Evolutionary conservation across 371 early-diverging fungal genomes (phyloP).

Genomic region (Mucor indicus): DNA sequence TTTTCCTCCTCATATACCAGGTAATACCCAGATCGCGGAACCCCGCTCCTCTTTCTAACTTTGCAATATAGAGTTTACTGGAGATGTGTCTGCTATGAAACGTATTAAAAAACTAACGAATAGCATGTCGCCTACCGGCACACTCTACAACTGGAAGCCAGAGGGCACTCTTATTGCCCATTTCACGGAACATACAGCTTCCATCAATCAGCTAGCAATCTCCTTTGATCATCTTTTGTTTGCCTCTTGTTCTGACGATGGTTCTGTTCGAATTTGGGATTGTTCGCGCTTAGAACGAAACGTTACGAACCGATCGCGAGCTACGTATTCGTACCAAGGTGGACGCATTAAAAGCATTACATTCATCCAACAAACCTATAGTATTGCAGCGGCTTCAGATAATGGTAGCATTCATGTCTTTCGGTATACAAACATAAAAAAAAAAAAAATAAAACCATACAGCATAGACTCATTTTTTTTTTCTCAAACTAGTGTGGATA

Average conservation of each 20-base stretch:
- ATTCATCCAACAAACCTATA: slow-evolving; percentile 78
- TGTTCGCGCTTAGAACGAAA: slow-evolving; percentile 76
- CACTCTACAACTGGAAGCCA: slow-evolving; percentile 41
- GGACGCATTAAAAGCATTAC: slow-evolving; percentile 76
- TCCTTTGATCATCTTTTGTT: slow-evolving; percentile 81
- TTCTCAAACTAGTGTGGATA: slow-evolving; percentile 25
- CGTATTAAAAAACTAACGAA: slow-evolving; percentile 32
- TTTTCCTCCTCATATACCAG: slow-evolving; percentile 49
- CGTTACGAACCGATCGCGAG: slow-evolving; percentile 76
- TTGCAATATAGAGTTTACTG: slow-evolving; percentile 33
- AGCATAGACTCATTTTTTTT: too few species aligned
- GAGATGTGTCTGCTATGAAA: slow-evolving; percentile 35
- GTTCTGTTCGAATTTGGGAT: slow-evolving; percentile 89
- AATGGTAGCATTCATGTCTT: slow-evolving; percentile 85
- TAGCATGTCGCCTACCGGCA: slow-evolving; percentile 15
- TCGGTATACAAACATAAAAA: too few species aligned
- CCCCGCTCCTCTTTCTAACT: background rate
- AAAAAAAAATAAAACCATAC: too few species aligned
- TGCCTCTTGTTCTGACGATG: slow-evolving; percentile 84
- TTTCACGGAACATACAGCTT: slow-evolving; percentile 79
- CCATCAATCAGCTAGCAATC: slow-evolving; percentile 72
- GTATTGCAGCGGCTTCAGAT: slow-evolving; percentile 81
- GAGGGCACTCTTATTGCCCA: slow-evolving; percentile 73
- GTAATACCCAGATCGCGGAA: slow-evolving; percentile 12
- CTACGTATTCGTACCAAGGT: slow-evolving; percentile 73